Conservation (phyloP, 2,329 filamentous ascomycete genomes). For the Cercospora sp. region DNA sequence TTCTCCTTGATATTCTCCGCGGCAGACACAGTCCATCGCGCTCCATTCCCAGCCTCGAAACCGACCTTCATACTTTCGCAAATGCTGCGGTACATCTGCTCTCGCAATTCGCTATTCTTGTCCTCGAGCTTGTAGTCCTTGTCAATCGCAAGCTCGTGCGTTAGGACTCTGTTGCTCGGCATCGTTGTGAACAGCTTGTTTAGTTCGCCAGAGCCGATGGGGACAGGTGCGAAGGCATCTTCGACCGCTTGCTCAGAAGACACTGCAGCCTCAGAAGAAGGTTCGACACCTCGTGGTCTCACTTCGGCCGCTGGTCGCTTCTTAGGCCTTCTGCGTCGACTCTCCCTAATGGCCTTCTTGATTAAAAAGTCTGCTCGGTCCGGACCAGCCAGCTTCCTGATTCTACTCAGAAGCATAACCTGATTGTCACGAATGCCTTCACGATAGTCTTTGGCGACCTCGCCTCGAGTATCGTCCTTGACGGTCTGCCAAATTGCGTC, state of each 20-base stretch:
- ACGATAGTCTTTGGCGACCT: slow-evolving; percentile 73
- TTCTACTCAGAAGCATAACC: slow-evolving; percentile 73
- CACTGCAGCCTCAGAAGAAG: slow-evolving; percentile 21
- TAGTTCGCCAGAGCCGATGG: slow-evolving; percentile 44
- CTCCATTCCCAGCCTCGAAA: slow-evolving; percentile 64
- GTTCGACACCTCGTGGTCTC: slow-evolving; percentile 61
- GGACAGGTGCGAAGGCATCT: slow-evolving; percentile 19
- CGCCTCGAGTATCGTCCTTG: slow-evolving; percentile 72
- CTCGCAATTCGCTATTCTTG: slow-evolving; percentile 57
- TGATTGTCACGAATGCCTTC: slow-evolving; percentile 81
- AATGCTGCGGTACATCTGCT: slow-evolving; percentile 60
- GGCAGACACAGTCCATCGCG: slow-evolving; percentile 68
- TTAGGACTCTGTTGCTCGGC: slow-evolving; percentile 71
- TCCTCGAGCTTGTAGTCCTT: slow-evolving; percentile 71
- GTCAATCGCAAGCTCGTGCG: slow-evolving; percentile 79
- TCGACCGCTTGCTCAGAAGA: slow-evolving; percentile 26
- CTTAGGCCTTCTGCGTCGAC: slow-evolving; percentile 62
- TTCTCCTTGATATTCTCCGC: slow-evolving; percentile 70
- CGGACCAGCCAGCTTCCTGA: slow-evolving; percentile 73
- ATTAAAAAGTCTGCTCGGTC: slow-evolving; percentile 72
- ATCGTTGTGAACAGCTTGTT: slow-evolving; percentile 60
- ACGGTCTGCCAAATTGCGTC: slow-evolving; percentile 82
- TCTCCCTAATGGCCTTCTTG: slow-evolving; percentile 71
- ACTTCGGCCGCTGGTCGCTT: slow-evolving; percentile 70
- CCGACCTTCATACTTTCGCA: slow-evolving; percentile 62